Evolutionary conservation across 2,329 filamentous ascomycete species (phyloP).

Genomic region (Exophiala bonariae): DNA sequence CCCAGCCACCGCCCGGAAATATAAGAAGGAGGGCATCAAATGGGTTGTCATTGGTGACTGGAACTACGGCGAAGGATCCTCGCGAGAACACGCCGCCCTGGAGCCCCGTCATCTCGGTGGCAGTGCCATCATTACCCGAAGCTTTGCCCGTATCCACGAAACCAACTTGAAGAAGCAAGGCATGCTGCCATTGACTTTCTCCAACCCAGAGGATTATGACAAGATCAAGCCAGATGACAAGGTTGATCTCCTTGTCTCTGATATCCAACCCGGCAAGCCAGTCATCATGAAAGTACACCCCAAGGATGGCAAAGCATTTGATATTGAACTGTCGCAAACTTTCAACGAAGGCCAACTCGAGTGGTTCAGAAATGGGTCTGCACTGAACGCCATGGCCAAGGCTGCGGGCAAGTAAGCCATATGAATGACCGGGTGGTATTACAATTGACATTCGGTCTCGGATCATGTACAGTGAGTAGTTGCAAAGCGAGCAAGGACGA

Average conservation of each 20-base stretch:
- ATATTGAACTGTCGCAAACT: slow-evolving; percentile 85
- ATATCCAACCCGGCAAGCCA: slow-evolving; percentile 89
- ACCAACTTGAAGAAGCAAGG: slow-evolving; percentile 99
- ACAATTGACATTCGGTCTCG: no score
- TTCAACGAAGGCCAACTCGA: slow-evolving; percentile 98
- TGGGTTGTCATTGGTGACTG: slow-evolving; percentile 99
- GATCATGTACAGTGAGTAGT: no score
- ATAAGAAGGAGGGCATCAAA: slow-evolving; percentile 93
- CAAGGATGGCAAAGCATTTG: slow-evolving; percentile 77
- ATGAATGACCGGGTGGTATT: background rate
- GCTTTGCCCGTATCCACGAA: slow-evolving; percentile 99
- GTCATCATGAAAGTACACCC: slow-evolving; percentile 90
- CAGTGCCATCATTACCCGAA: slow-evolving; percentile 92
- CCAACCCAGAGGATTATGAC: slow-evolving; percentile 94
- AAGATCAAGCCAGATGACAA: slow-evolving; percentile 92
- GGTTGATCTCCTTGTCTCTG: slow-evolving; percentile 84
- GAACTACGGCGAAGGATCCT: slow-evolving; percentile 98
- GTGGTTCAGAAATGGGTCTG: slow-evolving; percentile 98
- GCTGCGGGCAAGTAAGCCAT: slow-evolving; percentile 11
- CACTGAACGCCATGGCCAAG: slow-evolving; percentile 98
- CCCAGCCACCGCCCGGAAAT: slow-evolving; percentile 91
- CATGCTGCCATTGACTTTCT: slow-evolving; percentile 97
- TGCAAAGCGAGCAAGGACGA: no score
- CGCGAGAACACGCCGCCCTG: slow-evolving; percentile 96
- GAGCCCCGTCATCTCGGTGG: slow-evolving; percentile 97